A percentile compares a stretch with the other conserved stretches of the same genome.
Conservation (phyloP, 2,329 filamentous ascomycete genomes). For the Clarireedia homoeocarpa region DNA sequence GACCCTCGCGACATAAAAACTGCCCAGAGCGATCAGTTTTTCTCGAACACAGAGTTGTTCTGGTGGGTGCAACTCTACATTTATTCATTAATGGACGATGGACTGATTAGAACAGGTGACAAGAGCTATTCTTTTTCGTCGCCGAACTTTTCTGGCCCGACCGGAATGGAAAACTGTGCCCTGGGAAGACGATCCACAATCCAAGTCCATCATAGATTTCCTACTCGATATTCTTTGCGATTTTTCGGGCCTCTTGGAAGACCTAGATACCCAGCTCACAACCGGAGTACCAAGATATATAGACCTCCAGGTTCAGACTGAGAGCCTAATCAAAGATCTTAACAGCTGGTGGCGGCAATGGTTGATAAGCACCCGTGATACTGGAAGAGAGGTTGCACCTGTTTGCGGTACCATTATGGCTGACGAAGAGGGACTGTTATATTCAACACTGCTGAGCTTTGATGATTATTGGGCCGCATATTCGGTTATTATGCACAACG, state of each 20-base stretch:
- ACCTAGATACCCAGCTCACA: background rate
- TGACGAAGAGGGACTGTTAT: background rate
- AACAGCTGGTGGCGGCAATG: slow-evolving; percentile 12
- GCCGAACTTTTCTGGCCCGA: slow-evolving; percentile 9
- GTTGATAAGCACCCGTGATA: background rate
- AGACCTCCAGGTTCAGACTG: slow-evolving; percentile 5
- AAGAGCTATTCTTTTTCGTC: slow-evolving; percentile 10
- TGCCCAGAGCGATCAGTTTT: slow-evolving; percentile 9
- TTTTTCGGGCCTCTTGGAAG: background rate
- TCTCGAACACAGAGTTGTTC: background rate
- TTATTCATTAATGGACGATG: background rate
- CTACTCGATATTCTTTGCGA: slow-evolving; percentile 12
- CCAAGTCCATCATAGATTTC: slow-evolving; percentile 12
- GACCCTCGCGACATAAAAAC: slow-evolving; percentile 10
- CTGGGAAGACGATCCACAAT: slow-evolving; percentile 13
- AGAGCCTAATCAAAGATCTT: slow-evolving; percentile 5
- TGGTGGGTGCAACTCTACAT: background rate
- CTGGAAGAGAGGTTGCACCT: slow-evolving; percentile 1
- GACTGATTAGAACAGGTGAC: slow-evolving; percentile 5
- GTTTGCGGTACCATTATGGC: background rate
- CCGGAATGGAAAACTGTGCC: slow-evolving; percentile 14
- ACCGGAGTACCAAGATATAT: slow-evolving; percentile 2
- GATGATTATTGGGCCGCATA: slow-evolving; percentile 9
- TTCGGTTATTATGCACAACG: slow-evolving; percentile 4
- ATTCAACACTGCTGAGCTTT: slow-evolving; percentile 9